Conservation (phyloP, 768 basidiomycete genomes). For the Boletus patriciae region DNA sequence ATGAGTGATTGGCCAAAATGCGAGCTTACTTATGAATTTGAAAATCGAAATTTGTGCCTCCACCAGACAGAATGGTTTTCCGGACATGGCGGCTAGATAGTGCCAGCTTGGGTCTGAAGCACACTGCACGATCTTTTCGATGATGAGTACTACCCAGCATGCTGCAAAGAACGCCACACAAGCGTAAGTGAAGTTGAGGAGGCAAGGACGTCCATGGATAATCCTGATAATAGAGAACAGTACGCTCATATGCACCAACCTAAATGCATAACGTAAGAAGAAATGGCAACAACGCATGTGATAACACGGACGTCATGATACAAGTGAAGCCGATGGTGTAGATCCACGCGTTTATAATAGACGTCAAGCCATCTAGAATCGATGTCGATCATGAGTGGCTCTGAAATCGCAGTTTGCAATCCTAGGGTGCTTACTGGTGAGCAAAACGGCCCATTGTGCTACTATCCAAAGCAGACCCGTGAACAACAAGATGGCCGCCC, state of each 20-base stretch:
- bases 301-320: conserved; percentile 7
- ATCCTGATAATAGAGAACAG: conserved; percentile 23
- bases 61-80: conserved; percentile 13
- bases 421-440: conserved; percentile 1
- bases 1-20: not conserved
- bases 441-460: conserved; percentile 10
- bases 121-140: conserved; percentile 11
- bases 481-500: conserved; percentile 12
- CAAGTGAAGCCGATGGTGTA: conserved; percentile 10
- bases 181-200: conserved; percentile 11
- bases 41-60: conserved; percentile 4
- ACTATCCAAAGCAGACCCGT: conserved; percentile 13
- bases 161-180: conserved; percentile 7
- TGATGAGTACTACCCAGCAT: conserved; percentile 7
- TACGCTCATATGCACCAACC: conserved; percentile 20
- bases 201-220: not conserved
- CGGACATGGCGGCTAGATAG: not conserved
- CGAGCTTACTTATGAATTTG: conserved; percentile 16
- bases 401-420: not conserved
- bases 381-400: not conserved
- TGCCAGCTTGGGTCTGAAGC: conserved; percentile 10
- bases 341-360: conserved; percentile 11
- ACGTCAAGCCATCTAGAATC: conserved; percentile 11
- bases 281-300: not conserved
- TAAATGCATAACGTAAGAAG: not conserved